Conservation (phyloP, 2,329 filamentous ascomycete genomes). For the Geosmithia morbida region DNA sequence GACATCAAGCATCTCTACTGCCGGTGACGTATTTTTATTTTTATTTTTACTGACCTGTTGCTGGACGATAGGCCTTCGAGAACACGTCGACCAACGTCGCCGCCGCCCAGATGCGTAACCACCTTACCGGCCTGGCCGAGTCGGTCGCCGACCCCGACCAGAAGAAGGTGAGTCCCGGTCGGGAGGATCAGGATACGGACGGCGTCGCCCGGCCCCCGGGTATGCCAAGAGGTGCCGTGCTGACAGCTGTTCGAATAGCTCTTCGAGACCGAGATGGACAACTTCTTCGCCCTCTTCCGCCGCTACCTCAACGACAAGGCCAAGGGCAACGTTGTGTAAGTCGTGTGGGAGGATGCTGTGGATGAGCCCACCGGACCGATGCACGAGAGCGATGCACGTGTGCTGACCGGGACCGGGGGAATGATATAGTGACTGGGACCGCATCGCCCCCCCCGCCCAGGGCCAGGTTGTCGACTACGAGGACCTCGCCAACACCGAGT, state of each 20-base stretch:
- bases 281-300: constrained; percentile 98
- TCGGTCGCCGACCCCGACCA: constrained; percentile 68
- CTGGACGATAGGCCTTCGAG: constrained; percentile 70
- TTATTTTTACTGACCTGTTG: constrained; percentile 13
- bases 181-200: too few relatives aligned
- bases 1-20: neutral
- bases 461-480: constrained; percentile 94
- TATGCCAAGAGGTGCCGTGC: neutral
- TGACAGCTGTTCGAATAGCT: constrained; percentile 35
- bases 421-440: constrained; percentile 76
- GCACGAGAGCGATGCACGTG: neutral
- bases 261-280: constrained; percentile 99
- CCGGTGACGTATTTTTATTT: neutral
- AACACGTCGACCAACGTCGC: constrained; percentile 98
- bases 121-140: constrained; percentile 83
- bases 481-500: constrained; percentile 76
- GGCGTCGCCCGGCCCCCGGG: neutral
- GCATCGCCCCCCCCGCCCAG: constrained; percentile 84
- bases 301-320: constrained; percentile 98
- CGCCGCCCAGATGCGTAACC: constrained; percentile 97
- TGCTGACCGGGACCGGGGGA: constrained; percentile 6
- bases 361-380: neutral
- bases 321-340: constrained; percentile 81
- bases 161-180: constrained; percentile 54
- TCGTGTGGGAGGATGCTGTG: constrained; percentile 5